phyloP scores from a whole-genome alignment of 2,329 filamentous ascomycete genomes.

The Proliferodiscus dingleyae region DNA sequence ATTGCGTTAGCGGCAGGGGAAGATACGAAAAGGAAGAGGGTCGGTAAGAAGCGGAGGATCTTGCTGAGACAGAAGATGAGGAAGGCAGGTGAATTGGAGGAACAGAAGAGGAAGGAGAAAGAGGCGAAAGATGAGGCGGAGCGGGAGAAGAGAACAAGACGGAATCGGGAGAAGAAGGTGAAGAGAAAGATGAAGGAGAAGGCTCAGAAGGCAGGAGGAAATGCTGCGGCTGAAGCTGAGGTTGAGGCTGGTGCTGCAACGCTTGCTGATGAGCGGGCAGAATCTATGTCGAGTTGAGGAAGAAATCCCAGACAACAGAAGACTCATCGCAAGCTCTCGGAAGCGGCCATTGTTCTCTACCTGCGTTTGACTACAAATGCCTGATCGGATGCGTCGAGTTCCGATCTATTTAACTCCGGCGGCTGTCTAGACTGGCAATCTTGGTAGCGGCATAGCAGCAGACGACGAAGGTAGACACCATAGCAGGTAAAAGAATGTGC shows the following conservation, averaged over 20 bases:
- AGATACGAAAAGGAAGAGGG: slow-evolving; percentile 37
- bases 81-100: slow-evolving; percentile 33
- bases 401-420: no score
- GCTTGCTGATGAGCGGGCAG: background rate
- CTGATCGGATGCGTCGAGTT: no score
- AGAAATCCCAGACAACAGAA: background rate
- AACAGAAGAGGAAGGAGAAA: slow-evolving; percentile 36
- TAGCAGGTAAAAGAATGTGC: no score
- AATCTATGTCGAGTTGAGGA: background rate
- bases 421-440: no score
- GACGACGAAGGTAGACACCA: no score
- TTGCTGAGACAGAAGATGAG: slow-evolving; percentile 40
- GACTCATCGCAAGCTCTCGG: background rate
- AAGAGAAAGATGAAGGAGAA: slow-evolving; percentile 54
- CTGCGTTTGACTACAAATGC: no score
- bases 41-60: slow-evolving; percentile 56
- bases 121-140: slow-evolving; percentile 51
- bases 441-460: no score
- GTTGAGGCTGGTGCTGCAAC: background rate
- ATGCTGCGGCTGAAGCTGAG: background rate
- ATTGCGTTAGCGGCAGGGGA: slow-evolving; percentile 1
- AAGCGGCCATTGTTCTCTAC: no score
- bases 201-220: slow-evolving; percentile 41
- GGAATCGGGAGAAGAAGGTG: slow-evolving; percentile 57
- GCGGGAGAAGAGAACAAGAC: slow-evolving; percentile 56